phyloP scores from a whole-genome alignment of 2,329 filamentous ascomycete species.

The Trichoderma afroharzianum region DNA sequence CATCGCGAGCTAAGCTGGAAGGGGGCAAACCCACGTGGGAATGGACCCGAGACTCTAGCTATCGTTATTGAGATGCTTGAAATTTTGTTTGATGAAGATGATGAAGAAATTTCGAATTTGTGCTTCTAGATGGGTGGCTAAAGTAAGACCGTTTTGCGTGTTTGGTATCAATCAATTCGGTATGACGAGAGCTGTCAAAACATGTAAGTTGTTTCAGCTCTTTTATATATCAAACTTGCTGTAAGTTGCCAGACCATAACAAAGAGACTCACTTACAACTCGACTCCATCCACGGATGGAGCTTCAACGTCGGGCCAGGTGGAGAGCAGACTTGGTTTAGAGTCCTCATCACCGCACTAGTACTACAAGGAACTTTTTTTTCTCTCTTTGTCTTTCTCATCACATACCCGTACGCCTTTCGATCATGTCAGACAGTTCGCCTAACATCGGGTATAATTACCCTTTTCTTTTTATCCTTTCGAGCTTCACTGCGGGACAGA shows the following conservation, averaged over 20 bases:
- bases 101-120: not conserved
- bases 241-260: not conserved
- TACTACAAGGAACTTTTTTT: not conserved
- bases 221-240: not conserved
- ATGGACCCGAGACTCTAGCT: not conserved
- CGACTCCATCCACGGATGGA: not conserved
- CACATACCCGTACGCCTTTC: not conserved
- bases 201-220: not conserved
- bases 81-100: not conserved
- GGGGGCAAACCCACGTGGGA: not conserved
- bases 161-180: not conserved
- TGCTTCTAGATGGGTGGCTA: not conserved
- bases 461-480: not conserved
- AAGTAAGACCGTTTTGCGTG: not conserved
- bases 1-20: conserved; percentile 3
- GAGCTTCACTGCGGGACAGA: not conserved
- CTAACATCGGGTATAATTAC: conserved; percentile 5
- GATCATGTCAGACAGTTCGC: not conserved
- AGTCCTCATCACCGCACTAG: not conserved
- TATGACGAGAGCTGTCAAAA: not conserved
- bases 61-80: conserved; percentile 7
- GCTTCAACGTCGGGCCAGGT: not conserved
- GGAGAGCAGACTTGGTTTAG: not conserved
- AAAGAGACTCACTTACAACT: not conserved
- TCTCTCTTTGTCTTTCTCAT: not conserved